phyloP scores from a whole-genome alignment of 352 stramenopile genomes.

The Aphanomyces astaci region DNA sequence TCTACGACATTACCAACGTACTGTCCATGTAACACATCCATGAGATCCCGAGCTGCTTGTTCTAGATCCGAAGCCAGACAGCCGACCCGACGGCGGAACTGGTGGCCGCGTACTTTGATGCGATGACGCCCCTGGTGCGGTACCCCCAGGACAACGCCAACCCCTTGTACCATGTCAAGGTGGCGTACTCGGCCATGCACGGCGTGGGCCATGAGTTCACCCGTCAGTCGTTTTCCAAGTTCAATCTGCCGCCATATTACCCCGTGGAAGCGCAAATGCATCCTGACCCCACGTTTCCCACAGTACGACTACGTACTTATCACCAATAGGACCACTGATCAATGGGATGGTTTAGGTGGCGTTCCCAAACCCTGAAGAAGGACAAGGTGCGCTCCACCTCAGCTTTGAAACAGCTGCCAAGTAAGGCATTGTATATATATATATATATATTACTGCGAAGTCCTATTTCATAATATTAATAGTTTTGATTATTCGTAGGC shows the following conservation, averaged over 20 bases:
- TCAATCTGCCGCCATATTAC: slow-evolving; percentile 81
- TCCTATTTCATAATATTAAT: no score
- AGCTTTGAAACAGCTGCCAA: slow-evolving; percentile 85
- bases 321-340: background rate
- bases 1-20: slow-evolving; percentile 47
- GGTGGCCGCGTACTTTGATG: slow-evolving; percentile 57
- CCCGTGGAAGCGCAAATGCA: slow-evolving; percentile 81
- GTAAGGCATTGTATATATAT: slow-evolving; percentile 27
- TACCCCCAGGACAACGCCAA: slow-evolving; percentile 55
- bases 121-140: slow-evolving; percentile 40
- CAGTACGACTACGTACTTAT: slow-evolving; percentile 32
- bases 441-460: background rate
- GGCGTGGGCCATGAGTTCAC: slow-evolving; percentile 93
- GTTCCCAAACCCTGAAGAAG: slow-evolving; percentile 98
- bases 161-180: slow-evolving; percentile 49
- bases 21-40: background rate
- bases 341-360: slow-evolving; percentile 42
- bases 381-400: slow-evolving; percentile 92
- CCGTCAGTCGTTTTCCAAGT: slow-evolving; percentile 84
- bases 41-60: slow-evolving; percentile 16
- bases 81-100: slow-evolving; percentile 65
- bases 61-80: slow-evolving; percentile 35
- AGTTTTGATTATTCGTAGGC: no score
- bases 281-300: slow-evolving; percentile 95
- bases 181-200: slow-evolving; percentile 98